Conservation (phyloP, 257 asterid species). For the Solanum bulbocastanum region DNA sequence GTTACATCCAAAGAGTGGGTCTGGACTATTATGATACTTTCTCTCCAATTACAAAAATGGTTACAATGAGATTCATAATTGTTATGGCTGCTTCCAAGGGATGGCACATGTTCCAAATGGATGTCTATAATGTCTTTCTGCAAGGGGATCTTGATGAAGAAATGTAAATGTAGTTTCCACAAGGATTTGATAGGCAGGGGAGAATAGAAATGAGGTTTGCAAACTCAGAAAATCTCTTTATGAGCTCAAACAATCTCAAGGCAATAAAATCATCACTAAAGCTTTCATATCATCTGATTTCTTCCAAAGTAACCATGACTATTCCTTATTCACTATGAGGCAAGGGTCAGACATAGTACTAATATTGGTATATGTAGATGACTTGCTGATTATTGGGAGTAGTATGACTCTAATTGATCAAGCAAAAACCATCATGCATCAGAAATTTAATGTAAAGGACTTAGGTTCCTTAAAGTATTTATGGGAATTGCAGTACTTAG, state of each 20-base stretch:
- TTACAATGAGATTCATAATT: background rate
- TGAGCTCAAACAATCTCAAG: background rate
- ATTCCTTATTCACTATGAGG: background rate
- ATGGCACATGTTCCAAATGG: background rate
- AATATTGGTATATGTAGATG: background rate
- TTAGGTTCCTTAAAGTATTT: background rate
- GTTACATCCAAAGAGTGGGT: background rate
- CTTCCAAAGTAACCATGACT: background rate
- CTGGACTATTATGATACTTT: background rate
- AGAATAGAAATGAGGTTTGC: background rate
- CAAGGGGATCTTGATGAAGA: background rate
- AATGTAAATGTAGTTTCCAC: background rate
- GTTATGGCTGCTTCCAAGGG: background rate
- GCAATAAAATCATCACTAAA: background rate
- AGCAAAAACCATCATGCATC: background rate
- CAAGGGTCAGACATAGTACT: background rate
- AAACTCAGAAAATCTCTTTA: background rate
- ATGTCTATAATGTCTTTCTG: too few species aligned
- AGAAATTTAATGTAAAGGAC: background rate
- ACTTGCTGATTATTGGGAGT: background rate
- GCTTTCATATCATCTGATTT: background rate
- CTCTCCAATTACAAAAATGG: background rate
- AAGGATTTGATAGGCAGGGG: background rate
- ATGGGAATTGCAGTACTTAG: background rate
- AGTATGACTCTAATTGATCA: background rate